A percentile compares a stretch with the other conserved stretches of the same genome.
These are phyloP conservation scores for Rutstroemia sp. DNA, from an alignment of 2,329 filamentous ascomycete genomes.

Conservation along the genomic window DNA sequence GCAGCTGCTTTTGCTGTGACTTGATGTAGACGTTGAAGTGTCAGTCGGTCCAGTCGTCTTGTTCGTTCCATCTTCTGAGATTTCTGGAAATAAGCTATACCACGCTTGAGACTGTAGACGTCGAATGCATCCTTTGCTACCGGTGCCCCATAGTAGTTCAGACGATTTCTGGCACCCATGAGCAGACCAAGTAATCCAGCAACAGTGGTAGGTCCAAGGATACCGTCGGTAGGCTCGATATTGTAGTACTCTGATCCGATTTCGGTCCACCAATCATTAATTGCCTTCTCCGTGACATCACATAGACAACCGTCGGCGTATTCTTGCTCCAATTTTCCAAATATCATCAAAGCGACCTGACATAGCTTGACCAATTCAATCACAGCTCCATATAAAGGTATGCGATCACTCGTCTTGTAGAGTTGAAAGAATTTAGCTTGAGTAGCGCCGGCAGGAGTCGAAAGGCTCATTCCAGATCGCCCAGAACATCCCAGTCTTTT, in stretches of 20 bases:
- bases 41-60: conserved; percentile 73
- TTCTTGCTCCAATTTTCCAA: conserved; percentile 77
- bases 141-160: conserved; percentile 77
- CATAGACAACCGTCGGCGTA: conserved; percentile 91
- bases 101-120: conserved; percentile 70
- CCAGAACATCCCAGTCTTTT: conserved; percentile 91
- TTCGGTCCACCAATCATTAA: conserved; percentile 94
- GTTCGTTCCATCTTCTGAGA: conserved; percentile 73
- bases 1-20: conserved; percentile 86
- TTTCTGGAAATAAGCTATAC: conserved; percentile 85
- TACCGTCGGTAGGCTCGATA: conserved; percentile 85
- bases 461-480: conserved; percentile 74
- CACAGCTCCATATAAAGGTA: conserved; percentile 70
- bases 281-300: conserved; percentile 82
- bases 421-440: conserved; percentile 87
- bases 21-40: conserved; percentile 70
- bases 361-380: conserved; percentile 86
- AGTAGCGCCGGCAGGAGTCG: conserved; percentile 70
- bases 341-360: conserved; percentile 80
- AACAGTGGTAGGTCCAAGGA: conserved; percentile 86
- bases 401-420: conserved; percentile 78
- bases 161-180: conserved; percentile 81
- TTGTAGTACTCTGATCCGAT: conserved; percentile 90
- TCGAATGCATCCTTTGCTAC: conserved; percentile 91
- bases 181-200: conserved; percentile 80